A percentile compares a stretch with the other conserved stretches of the same genome.
phyloP scores from a whole-genome alignment of 768 basidiomycete species.

The Leucocoprinus birnbaumii region DNA sequence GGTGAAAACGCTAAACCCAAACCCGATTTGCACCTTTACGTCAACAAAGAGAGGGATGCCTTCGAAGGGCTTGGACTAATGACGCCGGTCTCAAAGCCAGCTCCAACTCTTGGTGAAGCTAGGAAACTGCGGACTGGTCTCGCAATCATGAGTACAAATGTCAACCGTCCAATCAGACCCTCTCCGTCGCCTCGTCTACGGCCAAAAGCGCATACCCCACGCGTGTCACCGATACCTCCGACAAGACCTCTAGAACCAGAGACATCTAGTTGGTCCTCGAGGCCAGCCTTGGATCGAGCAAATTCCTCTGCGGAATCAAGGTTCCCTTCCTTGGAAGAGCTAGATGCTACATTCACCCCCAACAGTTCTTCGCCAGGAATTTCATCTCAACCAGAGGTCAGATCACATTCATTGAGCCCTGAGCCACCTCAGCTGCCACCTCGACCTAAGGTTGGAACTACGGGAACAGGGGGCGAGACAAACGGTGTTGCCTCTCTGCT shows the following conservation, averaged over 20 bases:
- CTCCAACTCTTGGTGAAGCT: conserved; percentile 75
- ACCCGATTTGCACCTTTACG: neutral
- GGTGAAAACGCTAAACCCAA: conserved; percentile 9
- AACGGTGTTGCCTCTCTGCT: conserved; percentile 12
- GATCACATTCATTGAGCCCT: neutral
- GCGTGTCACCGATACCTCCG: conserved; percentile 32
- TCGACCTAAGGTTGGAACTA: conserved; percentile 9
- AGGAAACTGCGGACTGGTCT: conserved; percentile 69
- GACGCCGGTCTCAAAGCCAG: conserved; percentile 38
- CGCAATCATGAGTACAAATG: conserved; percentile 44
- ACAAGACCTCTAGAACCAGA: conserved; percentile 24
- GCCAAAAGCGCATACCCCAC: conserved; percentile 7
- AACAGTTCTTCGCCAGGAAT: conserved; percentile 6
- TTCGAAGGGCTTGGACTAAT: conserved; percentile 72
- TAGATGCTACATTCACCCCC: conserved; percentile 48
- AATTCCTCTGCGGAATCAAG: conserved; percentile 61
- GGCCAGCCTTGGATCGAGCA: conserved; percentile 24
- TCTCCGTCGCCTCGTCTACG: conserved; percentile 7
- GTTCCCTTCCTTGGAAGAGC: conserved; percentile 86
- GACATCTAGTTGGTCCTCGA: conserved; percentile 27
- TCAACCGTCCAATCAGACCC: conserved; percentile 23
- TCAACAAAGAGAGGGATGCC: conserved; percentile 57
- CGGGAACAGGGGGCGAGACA: conserved; percentile 16
- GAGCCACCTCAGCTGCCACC: conserved; percentile 2
- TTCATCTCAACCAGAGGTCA: neutral